Conservation (phyloP, 2,329 filamentous ascomycete species). For the Periconia macrospinosa region DNA sequence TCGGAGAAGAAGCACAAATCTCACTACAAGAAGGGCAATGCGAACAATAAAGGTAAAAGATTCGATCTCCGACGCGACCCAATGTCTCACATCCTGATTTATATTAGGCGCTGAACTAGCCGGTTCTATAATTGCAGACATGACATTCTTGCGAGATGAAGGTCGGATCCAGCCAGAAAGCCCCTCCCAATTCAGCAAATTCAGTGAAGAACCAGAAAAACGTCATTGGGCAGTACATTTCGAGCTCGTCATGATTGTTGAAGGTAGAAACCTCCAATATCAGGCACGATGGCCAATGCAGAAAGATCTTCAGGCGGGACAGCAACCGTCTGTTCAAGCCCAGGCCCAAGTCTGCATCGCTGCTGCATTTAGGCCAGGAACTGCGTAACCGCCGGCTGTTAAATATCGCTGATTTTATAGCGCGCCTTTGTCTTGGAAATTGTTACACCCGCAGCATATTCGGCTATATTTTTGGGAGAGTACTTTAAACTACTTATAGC, state of each 20-base stretch:
- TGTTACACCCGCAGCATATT: too few relatives aligned
- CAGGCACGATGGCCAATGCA: conserved; percentile 12
- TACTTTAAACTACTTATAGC: too few relatives aligned
- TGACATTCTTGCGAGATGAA: conserved; percentile 12
- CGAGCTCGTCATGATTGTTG: conserved; percentile 16
- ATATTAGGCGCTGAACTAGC: conserved; percentile 11
- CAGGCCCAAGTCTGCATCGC: conserved; percentile 12
- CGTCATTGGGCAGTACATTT: conserved; percentile 11
- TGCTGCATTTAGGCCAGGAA: conserved; percentile 14
- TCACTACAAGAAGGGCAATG: conserved; percentile 9
- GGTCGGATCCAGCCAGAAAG: conserved; percentile 8
- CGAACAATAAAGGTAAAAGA: conserved; percentile 9
- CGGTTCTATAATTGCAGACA: conserved; percentile 11
- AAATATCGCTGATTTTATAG: not conserved
- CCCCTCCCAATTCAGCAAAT: conserved; percentile 1
- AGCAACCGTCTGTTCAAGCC: conserved; percentile 3
- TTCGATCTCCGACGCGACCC: not conserved
- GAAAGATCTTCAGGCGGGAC: conserved; percentile 1
- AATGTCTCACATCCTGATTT: not conserved
- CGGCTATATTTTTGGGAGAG: too few relatives aligned
- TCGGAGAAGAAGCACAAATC: conserved; percentile 8
- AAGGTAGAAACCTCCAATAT: conserved; percentile 15
- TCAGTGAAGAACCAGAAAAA: not conserved
- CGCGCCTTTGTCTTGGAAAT: not conserved
- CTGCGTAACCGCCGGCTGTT: conserved; percentile 7